These are phyloP conservation scores for Crithidia bombi DNA, from an alignment of 208 protist genomes.

Conservation along the genomic window DNA sequence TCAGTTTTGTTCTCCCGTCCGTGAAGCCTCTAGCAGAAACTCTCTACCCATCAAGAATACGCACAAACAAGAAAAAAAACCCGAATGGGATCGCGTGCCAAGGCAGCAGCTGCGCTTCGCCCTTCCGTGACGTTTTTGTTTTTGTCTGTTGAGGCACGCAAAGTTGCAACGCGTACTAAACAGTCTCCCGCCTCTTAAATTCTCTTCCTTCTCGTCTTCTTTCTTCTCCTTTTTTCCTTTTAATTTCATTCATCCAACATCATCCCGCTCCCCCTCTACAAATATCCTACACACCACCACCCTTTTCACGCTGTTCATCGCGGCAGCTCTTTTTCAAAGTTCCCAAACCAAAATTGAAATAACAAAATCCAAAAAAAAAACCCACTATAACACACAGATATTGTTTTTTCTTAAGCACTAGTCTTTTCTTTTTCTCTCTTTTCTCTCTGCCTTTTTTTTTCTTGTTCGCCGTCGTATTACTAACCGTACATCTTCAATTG, in stretches of 20 bases:
- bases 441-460: slow-evolving; percentile 12
- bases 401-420: slow-evolving; percentile 15
- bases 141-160: not conserved
- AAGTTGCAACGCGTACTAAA: too few relatives aligned
- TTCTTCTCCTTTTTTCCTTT: not conserved
- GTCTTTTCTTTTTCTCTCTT: slow-evolving; percentile 28
- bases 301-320: not conserved
- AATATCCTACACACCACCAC: not conserved
- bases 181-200: slow-evolving; percentile 1
- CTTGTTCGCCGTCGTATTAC: slow-evolving; percentile 4
- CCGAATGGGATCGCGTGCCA: too few relatives aligned
- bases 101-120: too few relatives aligned
- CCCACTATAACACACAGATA: slow-evolving; percentile 38
- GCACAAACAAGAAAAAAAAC: too few relatives aligned
- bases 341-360: slow-evolving; percentile 42
- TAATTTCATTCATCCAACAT: not conserved
- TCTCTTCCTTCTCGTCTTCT: not conserved
- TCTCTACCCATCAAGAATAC: too few relatives aligned
- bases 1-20: too few relatives aligned
- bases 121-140: not conserved
- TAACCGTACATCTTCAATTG: slow-evolving; percentile 13
- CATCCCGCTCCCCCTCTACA: not conserved
- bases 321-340: slow-evolving; percentile 37
- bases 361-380: slow-evolving; percentile 55
- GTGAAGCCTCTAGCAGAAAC: too few relatives aligned